Evolutionary conservation across 768 basidiomycete genomes (phyloP).

Genomic region (Candolleomyces efflorescens): DNA sequence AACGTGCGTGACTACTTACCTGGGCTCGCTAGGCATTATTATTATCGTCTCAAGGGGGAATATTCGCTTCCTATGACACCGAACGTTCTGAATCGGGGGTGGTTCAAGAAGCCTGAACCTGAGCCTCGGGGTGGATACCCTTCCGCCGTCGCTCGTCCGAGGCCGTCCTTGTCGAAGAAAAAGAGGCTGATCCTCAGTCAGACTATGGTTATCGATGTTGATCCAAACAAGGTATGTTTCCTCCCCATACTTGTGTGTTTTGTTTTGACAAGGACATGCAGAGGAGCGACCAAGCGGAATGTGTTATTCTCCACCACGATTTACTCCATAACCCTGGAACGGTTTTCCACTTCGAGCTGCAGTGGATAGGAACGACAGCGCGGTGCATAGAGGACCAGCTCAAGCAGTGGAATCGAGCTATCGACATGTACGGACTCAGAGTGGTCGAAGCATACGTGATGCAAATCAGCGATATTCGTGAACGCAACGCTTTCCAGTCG

Average conservation of each 20-base stretch:
- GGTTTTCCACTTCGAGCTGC: constrained; percentile 94
- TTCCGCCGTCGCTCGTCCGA: constrained; percentile 22
- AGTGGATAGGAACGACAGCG: constrained; percentile 95
- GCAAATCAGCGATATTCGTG: constrained; percentile 83
- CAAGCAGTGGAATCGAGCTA: constrained; percentile 72
- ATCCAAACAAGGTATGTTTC: constrained; percentile 57
- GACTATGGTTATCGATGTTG: constrained; percentile 87
- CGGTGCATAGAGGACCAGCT: constrained; percentile 87
- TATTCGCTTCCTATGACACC: constrained; percentile 70
- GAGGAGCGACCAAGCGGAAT: constrained; percentile 86
- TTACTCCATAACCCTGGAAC: constrained; percentile 93
- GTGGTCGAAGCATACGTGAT: constrained; percentile 93
- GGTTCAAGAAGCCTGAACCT: constrained; percentile 61
- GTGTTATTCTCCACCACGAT: constrained; percentile 87
- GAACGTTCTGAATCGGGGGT: constrained; percentile 34
- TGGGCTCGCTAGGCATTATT: constrained; percentile 63
- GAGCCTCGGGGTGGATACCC: constrained; percentile 30
- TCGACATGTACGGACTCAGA: constrained; percentile 86
- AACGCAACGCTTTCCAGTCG: constrained; percentile 87
- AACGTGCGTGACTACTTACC: neutral
- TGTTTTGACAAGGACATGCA: constrained; percentile 21
- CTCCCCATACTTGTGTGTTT: neutral
- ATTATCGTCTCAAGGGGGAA: constrained; percentile 78
- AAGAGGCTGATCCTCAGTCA: constrained; percentile 77
- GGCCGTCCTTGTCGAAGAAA: constrained; percentile 23